Base-by-base conservation (phyloP, 345 rosid genomes). In the Raphanus raphanistrum region DNA sequence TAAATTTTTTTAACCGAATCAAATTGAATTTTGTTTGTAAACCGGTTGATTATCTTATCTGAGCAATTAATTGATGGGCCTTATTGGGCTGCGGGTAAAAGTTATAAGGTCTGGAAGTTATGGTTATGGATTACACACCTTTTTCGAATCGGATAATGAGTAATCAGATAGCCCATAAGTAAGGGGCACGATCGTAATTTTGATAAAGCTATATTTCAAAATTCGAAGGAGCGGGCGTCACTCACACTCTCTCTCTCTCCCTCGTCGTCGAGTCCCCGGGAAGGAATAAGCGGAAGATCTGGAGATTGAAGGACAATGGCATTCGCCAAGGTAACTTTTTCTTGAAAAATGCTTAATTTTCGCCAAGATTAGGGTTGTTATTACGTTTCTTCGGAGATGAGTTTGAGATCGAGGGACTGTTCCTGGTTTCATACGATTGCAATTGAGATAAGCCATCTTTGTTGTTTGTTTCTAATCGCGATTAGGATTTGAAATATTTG, bases 241-340 rank as follows among this genome's bases (percentile, higher is more conserved):
- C 27, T 12, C 63, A 26, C 12, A 0, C 3, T 38, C 13, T 38
- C 45, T 38, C 35, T 32, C 35, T 32, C 35, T 32, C 33, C 4
- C 33, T 31, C 33, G 3, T 38, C 81, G 10, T 11, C 25, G 62
- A 48, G 68, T 52, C 58, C 71, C 80, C n/a, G 6, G 58, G 63
- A 66, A 66, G 61, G 4, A 33, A 52, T 27, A 48, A 35, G 13
- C 6, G 45, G 35, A 74, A 68, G 79, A 68, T 79, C 75, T 79
- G 76, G 36, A 75, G 77, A 72, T 36, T 29, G 28, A 10, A 59
- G 41, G 5, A 60, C 8, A 65, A 52, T 73, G 79, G 84, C 82
- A 66, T 80, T 76, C 55, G 75, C 67, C 0, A 84, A 78, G 79
- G 82, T 82, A 73, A 0, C 1, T 0, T 41, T n/a, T 17, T 29